Evolutionary conservation across 108 stramenopile species (phyloP), one percentile per base, ranked within the genome.

Genomic region (Skeletonema potamos): DNA sequence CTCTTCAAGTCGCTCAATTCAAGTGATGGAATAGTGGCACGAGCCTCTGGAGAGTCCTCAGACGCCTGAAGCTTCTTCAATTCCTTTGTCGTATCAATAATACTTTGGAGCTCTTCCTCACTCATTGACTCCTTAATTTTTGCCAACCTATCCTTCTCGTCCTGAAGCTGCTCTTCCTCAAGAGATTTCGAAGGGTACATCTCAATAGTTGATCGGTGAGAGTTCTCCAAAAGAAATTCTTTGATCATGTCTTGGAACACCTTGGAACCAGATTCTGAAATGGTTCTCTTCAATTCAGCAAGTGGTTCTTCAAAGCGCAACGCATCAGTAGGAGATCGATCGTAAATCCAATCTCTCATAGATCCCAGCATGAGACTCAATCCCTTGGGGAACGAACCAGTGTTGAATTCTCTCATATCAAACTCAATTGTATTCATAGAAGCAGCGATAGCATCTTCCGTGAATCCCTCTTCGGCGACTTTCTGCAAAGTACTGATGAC

Each of bases 401-500:
- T 98, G 80, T 99, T 99, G 88, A 98, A 99, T 73, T 99, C 98
- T 44, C 98, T 85, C 68, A 99, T 73, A 58, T 86, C 61, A 68
- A 99, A 99, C 78, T 99, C 97, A 68, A 94, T 86, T n/a, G 96
- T 92, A 74, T 97, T 99, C 87, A 99, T 85, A 10, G 90, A 89
- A 12, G 98, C 90, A 15, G 94, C 94, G 68, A 92, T 85, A 6
- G 84, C 97, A 54, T 95, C 94, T 3, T 84, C 88, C 20, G 82
- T 71, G 66, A 99, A 99, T 27, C 99, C 99, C 62, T 97, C 95
- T 55, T 84, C 82, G 13, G 82, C 92, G 34, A 90, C 86, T 77
- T 92, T 85, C 54, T 79, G 70, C 10, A 99, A 66, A 1, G 95
- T 97, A 6, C 88, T 79, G 12, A 86, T 28, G 44, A 99, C 85